A percentile compares a stretch with the other conserved stretches of the same genome.
These are phyloP conservation scores for Podaxis sp. DNA, from an alignment of 768 basidiomycete genomes.

Conservation along the genomic window DNA sequence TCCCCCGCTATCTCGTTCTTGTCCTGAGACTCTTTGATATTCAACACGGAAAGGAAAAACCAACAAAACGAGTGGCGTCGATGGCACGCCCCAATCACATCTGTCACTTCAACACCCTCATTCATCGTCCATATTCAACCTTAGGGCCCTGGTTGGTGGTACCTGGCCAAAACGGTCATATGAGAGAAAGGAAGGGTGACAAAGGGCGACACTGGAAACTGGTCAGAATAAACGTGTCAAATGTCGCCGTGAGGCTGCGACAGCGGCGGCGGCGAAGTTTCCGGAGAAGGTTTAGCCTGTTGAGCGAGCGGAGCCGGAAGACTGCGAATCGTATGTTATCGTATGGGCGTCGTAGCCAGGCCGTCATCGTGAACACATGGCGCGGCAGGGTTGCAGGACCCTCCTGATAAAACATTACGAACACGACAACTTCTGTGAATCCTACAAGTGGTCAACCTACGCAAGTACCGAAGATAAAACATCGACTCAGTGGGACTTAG, in stretches of 20 bases:
- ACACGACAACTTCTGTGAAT: no score
- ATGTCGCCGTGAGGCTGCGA: background rate
- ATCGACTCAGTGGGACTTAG: no score
- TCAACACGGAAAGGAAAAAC: background rate
- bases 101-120: background rate
- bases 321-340: background rate
- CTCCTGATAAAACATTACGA: no score
- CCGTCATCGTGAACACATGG: background rate
- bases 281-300: background rate
- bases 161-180: background rate
- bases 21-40: background rate
- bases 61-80: background rate
- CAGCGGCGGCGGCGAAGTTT: background rate
- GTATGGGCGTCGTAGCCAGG: background rate
- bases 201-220: background rate
- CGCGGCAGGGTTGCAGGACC: background rate
- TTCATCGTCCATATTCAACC: background rate
- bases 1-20: background rate
- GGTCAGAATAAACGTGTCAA: background rate
- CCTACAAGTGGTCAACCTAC: no score
- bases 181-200: background rate
- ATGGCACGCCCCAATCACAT: background rate
- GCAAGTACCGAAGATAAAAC: no score
- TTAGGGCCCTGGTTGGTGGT: background rate
- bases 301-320: background rate